Base-by-base conservation (phyloP, 2,329 filamentous ascomycete species). In the Trichothecium sympodiale region DNA sequence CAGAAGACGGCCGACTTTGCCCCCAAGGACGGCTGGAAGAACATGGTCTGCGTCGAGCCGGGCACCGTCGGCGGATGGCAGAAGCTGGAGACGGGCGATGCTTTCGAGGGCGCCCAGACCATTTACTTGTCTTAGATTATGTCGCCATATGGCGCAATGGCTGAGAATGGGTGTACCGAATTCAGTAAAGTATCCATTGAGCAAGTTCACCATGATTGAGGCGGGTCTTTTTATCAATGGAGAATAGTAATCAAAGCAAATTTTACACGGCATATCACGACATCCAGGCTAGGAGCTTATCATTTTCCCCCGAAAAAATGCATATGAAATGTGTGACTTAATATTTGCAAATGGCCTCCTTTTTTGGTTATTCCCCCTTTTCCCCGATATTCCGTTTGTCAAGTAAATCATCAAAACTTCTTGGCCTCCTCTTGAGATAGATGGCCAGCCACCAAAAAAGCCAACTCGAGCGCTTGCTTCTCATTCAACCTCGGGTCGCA, bases 401-500 rank as follows among this genome's bases (percentile, higher is more conserved):
- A 29, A 15, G 16, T 16, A 8, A 30, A 34, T 13, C 25, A 20
- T 20, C 15, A 31, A 29, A 17, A n/a, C 18, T 35, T 18, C 16
- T 17, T 20, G 39, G 41, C 38, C 49, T 49, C 16, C 51, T 44
- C 39, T 35, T 56, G 53, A 2, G 71, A 62, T 44, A 68, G 91
- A 51, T 88, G 83, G 5, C 86, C 86, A 0, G 91, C 91, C 33
- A 98, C 80, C 50, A 96, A 61, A 57, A 98, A 98, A 0, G 91
- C 88, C 55, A 96, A 60, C 65, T 98, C 91, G 12, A 98, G 69
- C 1, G 91, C 88, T 65, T 98, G 91, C 64, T 96, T 95, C 70
- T 96, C 91, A 53, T 98, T 98, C 46, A 98, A 64, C 17, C 91
- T 66, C 5, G 91, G 91, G 56, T 98, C 91, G 57, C 91, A 98